Evolutionary conservation across 495 filamentous ascomycete species (phyloP).

Genomic region (Penicillium paradoxum): DNA sequence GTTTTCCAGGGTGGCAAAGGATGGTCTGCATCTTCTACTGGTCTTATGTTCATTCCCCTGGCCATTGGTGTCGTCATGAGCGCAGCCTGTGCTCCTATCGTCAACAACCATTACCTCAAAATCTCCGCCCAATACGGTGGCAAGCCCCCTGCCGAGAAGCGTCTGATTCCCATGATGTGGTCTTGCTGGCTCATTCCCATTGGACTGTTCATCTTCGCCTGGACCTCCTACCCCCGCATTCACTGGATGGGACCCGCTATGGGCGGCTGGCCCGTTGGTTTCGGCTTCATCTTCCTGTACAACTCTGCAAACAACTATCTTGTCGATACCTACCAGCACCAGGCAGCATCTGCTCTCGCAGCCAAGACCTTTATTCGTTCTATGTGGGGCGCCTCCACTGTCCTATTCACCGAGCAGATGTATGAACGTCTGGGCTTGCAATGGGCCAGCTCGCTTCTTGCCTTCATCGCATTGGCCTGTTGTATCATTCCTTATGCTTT

Average conservation of each 20-base stretch:
- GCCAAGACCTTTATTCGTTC: slow-evolving; percentile 76
- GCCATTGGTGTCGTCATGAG: slow-evolving; percentile 63
- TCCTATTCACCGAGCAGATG: slow-evolving; percentile 80
- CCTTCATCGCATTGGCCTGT: slow-evolving; percentile 65
- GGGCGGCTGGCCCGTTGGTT: slow-evolving; percentile 72
- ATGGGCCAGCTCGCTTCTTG: slow-evolving; percentile 69
- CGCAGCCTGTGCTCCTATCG: slow-evolving; percentile 60
- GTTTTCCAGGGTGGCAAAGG: slow-evolving; percentile 72
- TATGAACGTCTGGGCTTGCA: slow-evolving; percentile 65
- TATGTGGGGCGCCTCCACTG: slow-evolving; percentile 71
- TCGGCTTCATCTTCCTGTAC: slow-evolving; percentile 83
- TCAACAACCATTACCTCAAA: slow-evolving; percentile 73
- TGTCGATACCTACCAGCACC: slow-evolving; percentile 79
- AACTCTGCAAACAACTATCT: slow-evolving; percentile 80
- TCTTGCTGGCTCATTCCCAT: slow-evolving; percentile 76
- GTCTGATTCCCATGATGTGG: slow-evolving; percentile 81
- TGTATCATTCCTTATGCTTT: slow-evolving; percentile 74
- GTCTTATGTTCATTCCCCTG: slow-evolving; percentile 76
- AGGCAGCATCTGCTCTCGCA: slow-evolving; percentile 80
- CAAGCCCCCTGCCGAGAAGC: slow-evolving; percentile 66
- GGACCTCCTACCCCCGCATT: slow-evolving; percentile 63
- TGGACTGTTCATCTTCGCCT: slow-evolving; percentile 80
- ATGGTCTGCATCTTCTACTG: slow-evolving; percentile 64
- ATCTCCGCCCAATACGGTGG: slow-evolving; percentile 54
- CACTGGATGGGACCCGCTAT: slow-evolving; percentile 68